A percentile compares a stretch with the other conserved stretches of the same genome.
phyloP scores from a whole-genome alignment of 768 basidiomycete genomes.

The Pleurotus citrinopileatus region DNA sequence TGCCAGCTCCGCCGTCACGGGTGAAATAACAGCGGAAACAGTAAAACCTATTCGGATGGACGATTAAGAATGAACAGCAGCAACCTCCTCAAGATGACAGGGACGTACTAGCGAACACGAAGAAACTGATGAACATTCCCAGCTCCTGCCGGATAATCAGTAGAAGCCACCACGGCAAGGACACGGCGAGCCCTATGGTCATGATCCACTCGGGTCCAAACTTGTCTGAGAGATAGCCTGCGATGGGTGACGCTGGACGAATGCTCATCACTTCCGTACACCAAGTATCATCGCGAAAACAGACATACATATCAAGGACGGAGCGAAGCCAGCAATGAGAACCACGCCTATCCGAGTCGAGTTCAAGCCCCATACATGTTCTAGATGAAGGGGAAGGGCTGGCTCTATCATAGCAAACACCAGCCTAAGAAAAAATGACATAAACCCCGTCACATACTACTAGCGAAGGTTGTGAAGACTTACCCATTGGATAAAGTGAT shows the following conservation, averaged over 20 bases:
- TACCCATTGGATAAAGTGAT: constrained; percentile 57
- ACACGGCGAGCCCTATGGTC: constrained; percentile 40
- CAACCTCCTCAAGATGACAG: too few species aligned
- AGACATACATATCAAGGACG: constrained; percentile 59
- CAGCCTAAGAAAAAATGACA: constrained; percentile 28
- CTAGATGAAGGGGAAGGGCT: constrained; percentile 53
- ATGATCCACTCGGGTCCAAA: constrained; percentile 56
- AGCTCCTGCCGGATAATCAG: constrained; percentile 45
- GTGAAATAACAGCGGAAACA: constrained; percentile 54
- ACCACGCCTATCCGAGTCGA: constrained; percentile 61
- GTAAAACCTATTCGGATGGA: constrained; percentile 50
- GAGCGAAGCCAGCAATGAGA: constrained; percentile 62
- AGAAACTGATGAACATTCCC: constrained; percentile 43
- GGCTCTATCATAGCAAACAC: constrained; percentile 52
- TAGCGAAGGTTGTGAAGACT: constrained; percentile 11
- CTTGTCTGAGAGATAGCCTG: constrained; percentile 59
- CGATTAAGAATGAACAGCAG: not conserved
- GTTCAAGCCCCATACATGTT: constrained; percentile 43
- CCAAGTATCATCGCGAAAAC: not conserved
- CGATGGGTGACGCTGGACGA: constrained; percentile 50
- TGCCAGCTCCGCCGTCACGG: constrained; percentile 66
- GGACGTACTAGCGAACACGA: constrained; percentile 55
- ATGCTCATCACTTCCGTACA: constrained; percentile 9
- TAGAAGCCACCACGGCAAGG: constrained; percentile 64
- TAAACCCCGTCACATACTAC: not conserved